Percentiles rank a stretch among this genome's conserved stretches.
phyloP scores from a whole-genome alignment of 805 yeast species.

The Tetrapisispora taiwanensis region DNA sequence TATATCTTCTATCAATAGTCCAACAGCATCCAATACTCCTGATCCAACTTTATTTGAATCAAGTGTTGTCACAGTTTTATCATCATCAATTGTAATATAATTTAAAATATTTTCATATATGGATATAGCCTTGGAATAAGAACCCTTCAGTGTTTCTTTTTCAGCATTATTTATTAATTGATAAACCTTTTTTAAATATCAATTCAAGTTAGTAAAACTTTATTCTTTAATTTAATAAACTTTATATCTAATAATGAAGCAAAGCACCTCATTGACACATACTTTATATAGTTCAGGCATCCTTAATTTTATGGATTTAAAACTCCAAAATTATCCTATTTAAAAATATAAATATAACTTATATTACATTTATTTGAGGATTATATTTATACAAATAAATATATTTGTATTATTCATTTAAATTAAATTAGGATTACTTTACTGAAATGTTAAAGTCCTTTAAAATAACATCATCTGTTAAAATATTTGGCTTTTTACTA shows the following conservation, averaged over 20 bases:
- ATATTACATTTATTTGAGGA: too few relatives aligned
- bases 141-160: conserved; percentile 31
- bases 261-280: not conserved
- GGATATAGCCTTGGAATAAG: conserved; percentile 21
- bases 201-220: not conserved
- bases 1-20: conserved; percentile 17
- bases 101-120: conserved; percentile 4
- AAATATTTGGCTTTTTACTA: too few relatives aligned
- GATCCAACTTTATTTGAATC: conserved; percentile 1
- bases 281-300: conserved; percentile 1
- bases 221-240: too few relatives aligned
- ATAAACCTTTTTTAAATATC: conserved; percentile 32
- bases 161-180: conserved; percentile 46
- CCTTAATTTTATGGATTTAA: not conserved
- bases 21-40: conserved; percentile 6
- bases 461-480: too few relatives aligned
- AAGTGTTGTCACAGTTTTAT: not conserved
- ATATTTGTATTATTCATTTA: too few relatives aligned
- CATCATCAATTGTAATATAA: conserved; percentile 1
- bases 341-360: too few relatives aligned
- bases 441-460: too few relatives aligned
- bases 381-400: too few relatives aligned
- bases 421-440: too few relatives aligned
- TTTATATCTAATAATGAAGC: too few relatives aligned
- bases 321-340: too few relatives aligned